These are phyloP conservation scores for Pseudogymnoascus sp. DNA, from an alignment of 2,329 filamentous ascomycete species.

Conservation along the genomic window DNA sequence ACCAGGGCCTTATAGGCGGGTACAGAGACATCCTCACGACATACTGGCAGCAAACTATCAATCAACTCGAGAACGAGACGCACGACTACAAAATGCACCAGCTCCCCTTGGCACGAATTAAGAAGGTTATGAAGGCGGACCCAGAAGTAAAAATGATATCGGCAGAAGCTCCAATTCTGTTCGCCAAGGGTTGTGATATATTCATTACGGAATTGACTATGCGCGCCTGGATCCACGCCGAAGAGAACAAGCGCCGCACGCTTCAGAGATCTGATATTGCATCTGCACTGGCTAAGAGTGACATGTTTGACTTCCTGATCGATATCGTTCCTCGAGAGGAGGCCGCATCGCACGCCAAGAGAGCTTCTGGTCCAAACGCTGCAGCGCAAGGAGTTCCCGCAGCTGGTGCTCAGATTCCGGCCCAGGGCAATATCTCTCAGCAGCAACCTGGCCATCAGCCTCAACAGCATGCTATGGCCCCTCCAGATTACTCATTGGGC, in stretches of 20 bases:
- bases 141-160: slow-evolving; percentile 99
- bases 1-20: slow-evolving; percentile 84
- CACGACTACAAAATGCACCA: slow-evolving; percentile 99
- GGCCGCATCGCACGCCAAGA: slow-evolving; percentile 76
- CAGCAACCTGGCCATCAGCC: slow-evolving; percentile 41
- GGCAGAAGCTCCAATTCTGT: slow-evolving; percentile 92
- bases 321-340: slow-evolving; percentile 97
- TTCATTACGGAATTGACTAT: slow-evolving; percentile 99
- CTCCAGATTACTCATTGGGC: slow-evolving; percentile 54
- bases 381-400: slow-evolving; percentile 40
- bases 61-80: slow-evolving; percentile 84
- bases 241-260: slow-evolving; percentile 96
- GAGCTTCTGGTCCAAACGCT: slow-evolving; percentile 46
- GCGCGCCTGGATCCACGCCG: slow-evolving; percentile 98
- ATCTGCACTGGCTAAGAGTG: slow-evolving; percentile 88
- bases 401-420: slow-evolving; percentile 44
- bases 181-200: slow-evolving; percentile 97
- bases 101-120: slow-evolving; percentile 92
- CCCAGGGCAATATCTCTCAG: slow-evolving; percentile 43
- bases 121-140: slow-evolving; percentile 99
- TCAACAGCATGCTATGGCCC: slow-evolving; percentile 54
- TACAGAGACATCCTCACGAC: slow-evolving; percentile 97
- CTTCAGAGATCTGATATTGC: slow-evolving; percentile 95
- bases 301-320: slow-evolving; percentile 99
- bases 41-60: slow-evolving; percentile 99